A percentile compares a stretch with the other conserved stretches of the same genome.
These are phyloP conservation scores for Aurantiochytrium sp. DNA, from an alignment of 108 stramenopile genomes.

Conservation along the genomic window DNA sequence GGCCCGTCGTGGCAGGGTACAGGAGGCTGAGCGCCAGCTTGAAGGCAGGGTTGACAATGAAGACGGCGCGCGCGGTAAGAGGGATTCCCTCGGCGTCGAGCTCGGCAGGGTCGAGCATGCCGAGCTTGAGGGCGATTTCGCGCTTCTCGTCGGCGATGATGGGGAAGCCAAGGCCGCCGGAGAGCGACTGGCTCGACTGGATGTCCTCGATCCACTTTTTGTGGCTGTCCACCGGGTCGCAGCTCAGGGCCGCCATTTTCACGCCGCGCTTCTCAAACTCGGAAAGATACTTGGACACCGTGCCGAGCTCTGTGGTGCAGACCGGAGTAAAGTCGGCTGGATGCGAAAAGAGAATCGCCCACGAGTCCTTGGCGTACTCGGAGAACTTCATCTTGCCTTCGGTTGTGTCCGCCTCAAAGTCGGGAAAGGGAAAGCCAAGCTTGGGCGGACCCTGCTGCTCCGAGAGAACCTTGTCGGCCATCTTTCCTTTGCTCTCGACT, in stretches of 20 bases:
- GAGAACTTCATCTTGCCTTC: neutral
- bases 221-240: conserved; percentile 55
- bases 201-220: neutral
- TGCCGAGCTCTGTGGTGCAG: conserved; percentile 77
- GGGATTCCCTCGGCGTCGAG: neutral
- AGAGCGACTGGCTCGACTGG: conserved; percentile 25
- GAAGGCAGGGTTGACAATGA: conserved; percentile 67
- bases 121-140: conserved; percentile 55
- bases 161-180: conserved; percentile 55
- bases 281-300: conserved; percentile 51
- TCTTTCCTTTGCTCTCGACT: neutral
- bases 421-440: neutral
- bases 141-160: conserved; percentile 72
- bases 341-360: neutral
- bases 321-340: conserved; percentile 65
- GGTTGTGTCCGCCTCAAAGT: neutral
- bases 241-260: conserved; percentile 58
- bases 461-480: neutral
- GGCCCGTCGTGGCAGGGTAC: conserved; percentile 72
- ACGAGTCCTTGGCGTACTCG: neutral
- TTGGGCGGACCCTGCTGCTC: neutral
- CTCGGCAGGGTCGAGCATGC: conserved; percentile 31
- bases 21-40: conserved; percentile 69
- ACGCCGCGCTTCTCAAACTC: conserved; percentile 53
- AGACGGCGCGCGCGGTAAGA: conserved; percentile 14